These are phyloP conservation scores for Keqinozyma sinolaborantium DNA, from an alignment of 1,139 yeast species.

Conservation along the genomic window DNA sequence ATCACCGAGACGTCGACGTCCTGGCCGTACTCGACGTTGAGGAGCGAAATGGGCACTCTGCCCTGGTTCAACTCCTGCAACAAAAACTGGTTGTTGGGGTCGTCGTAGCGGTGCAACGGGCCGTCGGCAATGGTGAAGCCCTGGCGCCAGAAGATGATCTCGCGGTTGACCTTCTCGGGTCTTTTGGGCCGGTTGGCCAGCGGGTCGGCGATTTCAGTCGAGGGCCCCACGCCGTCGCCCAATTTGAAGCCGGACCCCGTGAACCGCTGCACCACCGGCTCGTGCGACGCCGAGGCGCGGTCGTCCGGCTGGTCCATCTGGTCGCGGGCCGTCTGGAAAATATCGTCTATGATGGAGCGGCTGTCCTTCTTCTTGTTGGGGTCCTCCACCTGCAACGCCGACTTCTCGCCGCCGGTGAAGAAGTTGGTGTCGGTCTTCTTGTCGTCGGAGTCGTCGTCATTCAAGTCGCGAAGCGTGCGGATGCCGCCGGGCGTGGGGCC, in stretches of 20 bases:
- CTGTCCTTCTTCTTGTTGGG: conserved; percentile 58
- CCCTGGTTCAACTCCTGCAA: conserved; percentile 83
- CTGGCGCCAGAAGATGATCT: conserved; percentile 91
- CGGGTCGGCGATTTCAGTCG: conserved; percentile 32
- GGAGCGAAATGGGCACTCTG: conserved; percentile 83
- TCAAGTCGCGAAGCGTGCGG: conserved; percentile 51
- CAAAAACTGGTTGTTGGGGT: conserved; percentile 76
- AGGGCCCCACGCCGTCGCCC: conserved; percentile 59
- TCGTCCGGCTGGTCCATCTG: conserved; percentile 43
- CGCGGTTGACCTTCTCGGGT: conserved; percentile 58
- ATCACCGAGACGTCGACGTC: conserved; percentile 93
- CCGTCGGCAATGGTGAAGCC: conserved; percentile 97
- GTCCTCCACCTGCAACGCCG: conserved; percentile 90
- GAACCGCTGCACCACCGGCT: conserved; percentile 26
- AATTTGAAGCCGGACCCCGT: conserved; percentile 78
- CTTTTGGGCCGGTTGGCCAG: conserved; percentile 24
- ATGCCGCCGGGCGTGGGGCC: conserved; percentile 21
- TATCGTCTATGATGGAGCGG: conserved; percentile 44
- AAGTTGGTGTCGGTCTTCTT: conserved; percentile 68
- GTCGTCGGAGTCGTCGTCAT: conserved; percentile 54
- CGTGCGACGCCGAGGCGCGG: conserved; percentile 30
- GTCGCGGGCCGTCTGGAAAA: conserved; percentile 43
- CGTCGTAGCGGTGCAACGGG: conserved; percentile 79
- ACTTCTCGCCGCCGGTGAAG: conserved; percentile 95
- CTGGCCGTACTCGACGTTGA: conserved; percentile 85